phyloP scores from a whole-genome alignment of 306 rosid species.

The Begonia fuchsioides region DNA sequence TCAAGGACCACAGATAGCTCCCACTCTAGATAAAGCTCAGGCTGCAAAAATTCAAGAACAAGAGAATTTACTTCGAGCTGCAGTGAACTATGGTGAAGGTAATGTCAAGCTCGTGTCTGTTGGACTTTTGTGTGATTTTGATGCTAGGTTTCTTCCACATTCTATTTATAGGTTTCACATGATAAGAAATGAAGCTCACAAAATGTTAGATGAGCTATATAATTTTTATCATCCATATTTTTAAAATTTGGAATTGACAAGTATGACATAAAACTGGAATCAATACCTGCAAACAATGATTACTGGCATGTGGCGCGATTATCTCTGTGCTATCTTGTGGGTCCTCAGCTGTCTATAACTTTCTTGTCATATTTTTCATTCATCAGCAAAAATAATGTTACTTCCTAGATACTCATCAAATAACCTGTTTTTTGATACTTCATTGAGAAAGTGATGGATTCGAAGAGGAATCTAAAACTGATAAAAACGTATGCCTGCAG shows the following conservation, averaged over 20 bases:
- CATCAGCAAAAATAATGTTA: not conserved
- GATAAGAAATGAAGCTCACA: too few species aligned
- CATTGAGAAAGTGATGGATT: not conserved
- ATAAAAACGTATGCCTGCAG: constrained; percentile 24
- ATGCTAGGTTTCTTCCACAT: not conserved
- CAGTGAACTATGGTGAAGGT: constrained; percentile 80
- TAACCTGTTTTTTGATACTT: too few species aligned
- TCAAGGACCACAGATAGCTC: constrained; percentile 62
- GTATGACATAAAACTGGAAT: not conserved
- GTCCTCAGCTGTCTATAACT: not conserved
- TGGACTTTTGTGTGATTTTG: not conserved
- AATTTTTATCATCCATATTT: too few species aligned
- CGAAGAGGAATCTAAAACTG: constrained; percentile 2
- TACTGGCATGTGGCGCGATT: not conserved
- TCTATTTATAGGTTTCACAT: not conserved
- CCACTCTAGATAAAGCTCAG: constrained; percentile 86
- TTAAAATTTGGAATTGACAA: not conserved
- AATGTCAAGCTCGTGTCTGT: constrained; percentile 1
- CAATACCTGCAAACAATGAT: not conserved
- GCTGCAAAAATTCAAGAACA: constrained; percentile 92
- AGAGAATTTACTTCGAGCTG: constrained; percentile 78
- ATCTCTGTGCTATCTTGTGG: not conserved
- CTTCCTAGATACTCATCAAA: too few species aligned
- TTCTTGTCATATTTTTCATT: not conserved
- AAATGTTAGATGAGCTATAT: too few species aligned